Percentiles rank a stretch among this genome's conserved stretches.
phyloP scores from a whole-genome alignment of 2,329 filamentous ascomycete species.

The Raffaelea deltoideospora region DNA sequence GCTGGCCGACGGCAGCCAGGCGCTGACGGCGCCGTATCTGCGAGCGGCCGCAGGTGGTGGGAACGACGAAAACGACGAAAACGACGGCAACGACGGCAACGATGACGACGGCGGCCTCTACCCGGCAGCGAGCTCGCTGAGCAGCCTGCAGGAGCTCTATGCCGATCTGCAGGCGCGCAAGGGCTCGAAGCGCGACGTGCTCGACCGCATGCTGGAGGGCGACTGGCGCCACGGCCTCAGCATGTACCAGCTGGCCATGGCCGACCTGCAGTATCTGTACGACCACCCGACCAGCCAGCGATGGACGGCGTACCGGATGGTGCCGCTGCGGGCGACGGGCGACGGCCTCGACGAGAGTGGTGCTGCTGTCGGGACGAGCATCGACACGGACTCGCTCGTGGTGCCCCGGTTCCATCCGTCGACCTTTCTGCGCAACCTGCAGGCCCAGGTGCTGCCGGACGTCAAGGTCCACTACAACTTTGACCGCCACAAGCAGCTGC shows the following conservation, averaged over 20 bases:
- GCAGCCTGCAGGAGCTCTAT: constrained; percentile 53
- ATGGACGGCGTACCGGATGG: constrained; percentile 48
- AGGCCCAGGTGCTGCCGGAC: constrained; percentile 58
- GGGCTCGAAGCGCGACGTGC: constrained; percentile 46
- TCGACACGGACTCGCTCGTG: constrained; percentile 29
- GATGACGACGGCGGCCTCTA: constrained; percentile 52
- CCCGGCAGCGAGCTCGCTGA: constrained; percentile 47
- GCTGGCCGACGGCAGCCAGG: constrained; percentile 53
- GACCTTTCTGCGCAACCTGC: constrained; percentile 63
- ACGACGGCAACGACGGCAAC: constrained; percentile 29
- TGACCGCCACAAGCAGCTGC: constrained; percentile 52
- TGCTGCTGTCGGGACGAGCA: constrained; percentile 18
- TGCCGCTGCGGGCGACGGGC: constrained; percentile 30
- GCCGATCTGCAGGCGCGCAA: constrained; percentile 41
- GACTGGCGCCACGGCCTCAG: constrained; percentile 52
- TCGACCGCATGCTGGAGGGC: constrained; percentile 49
- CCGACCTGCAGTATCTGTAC: constrained; percentile 51
- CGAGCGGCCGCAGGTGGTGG: constrained; percentile 16
- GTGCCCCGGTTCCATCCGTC: constrained; percentile 66
- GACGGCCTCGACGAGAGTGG: constrained; percentile 8
- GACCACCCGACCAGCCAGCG: constrained; percentile 48
- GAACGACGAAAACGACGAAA: constrained; percentile 10
- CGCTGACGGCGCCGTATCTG: constrained; percentile 45
- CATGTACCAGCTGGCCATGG: constrained; percentile 53
- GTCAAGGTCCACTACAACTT: constrained; percentile 77